A percentile compares a stretch with the other conserved stretches of the same genome.
Conservation (phyloP, 768 basidiomycete species). For the Boletus vermiculosoides region DNA sequence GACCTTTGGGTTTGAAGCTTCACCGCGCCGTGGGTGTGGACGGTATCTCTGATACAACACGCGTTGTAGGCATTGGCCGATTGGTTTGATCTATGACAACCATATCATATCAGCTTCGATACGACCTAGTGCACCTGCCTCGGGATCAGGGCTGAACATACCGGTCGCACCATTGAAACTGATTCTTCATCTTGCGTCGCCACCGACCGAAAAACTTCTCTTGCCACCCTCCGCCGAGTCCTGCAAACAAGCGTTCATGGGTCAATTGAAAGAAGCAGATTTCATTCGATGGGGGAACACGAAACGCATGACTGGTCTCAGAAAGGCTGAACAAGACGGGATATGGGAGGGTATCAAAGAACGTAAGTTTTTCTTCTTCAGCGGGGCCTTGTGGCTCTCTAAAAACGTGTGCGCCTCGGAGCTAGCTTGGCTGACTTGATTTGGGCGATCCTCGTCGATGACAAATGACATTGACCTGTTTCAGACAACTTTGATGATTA, state of each 20-base stretch:
- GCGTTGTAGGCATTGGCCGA: constrained; percentile 90
- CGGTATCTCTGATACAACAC: constrained; percentile 9
- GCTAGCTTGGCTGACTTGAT: constrained; percentile 25
- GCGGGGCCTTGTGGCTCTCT: constrained; percentile 21
- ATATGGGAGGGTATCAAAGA: constrained; percentile 97
- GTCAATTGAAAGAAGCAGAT: constrained; percentile 94
- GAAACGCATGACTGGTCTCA: constrained; percentile 85
- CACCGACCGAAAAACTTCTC: constrained; percentile 83
- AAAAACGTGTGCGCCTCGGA: constrained; percentile 5
- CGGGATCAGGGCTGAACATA: constrained; percentile 40
- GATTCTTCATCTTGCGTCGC: constrained; percentile 82
- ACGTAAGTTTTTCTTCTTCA: constrained; percentile 56
- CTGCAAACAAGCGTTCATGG: constrained; percentile 94
- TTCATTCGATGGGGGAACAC: constrained; percentile 97
- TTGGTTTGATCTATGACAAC: constrained; percentile 91
- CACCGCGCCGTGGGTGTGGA: background rate
- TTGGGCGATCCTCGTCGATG: constrained; percentile 14
- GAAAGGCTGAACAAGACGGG: constrained; percentile 91
- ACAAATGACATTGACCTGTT: constrained; percentile 9
- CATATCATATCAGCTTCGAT: constrained; percentile 64
- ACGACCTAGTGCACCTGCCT: constrained; percentile 38
- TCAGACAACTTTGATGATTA: constrained; percentile 95
- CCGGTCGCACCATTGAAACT: constrained; percentile 64
- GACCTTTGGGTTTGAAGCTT: too few relatives aligned
- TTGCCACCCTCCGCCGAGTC: constrained; percentile 78